Evolutionary conservation across 371 early-diverging fungal species (phyloP).

Genomic region (Cokeromyces recurvatus): DNA sequence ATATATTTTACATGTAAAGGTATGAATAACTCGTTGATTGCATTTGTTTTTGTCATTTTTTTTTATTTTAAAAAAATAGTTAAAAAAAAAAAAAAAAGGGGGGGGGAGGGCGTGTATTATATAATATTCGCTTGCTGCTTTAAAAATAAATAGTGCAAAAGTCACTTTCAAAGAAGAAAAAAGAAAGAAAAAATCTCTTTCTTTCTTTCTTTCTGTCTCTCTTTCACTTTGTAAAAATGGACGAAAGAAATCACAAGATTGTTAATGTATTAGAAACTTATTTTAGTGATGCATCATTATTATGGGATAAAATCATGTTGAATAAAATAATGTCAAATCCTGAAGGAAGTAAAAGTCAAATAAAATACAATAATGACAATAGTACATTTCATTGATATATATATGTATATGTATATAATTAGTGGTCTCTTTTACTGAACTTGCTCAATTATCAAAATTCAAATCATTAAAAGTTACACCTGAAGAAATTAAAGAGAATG

Average conservation of each 20-base stretch:
- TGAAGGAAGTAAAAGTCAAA: conserved; percentile 23
- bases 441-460: conserved; percentile 18
- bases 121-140: too few relatives aligned
- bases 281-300: conserved; percentile 39
- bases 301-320: conserved; percentile 37
- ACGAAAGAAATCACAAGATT: conserved; percentile 18
- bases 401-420: too few relatives aligned
- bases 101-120: too few relatives aligned
- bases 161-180: too few relatives aligned
- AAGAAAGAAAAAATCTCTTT: neutral
- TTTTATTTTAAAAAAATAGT: too few relatives aligned
- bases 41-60: neutral
- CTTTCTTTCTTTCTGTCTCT: neutral
- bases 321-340: conserved; percentile 19
- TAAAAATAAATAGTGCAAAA: too few relatives aligned
- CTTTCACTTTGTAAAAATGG: neutral
- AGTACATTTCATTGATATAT: too few relatives aligned
- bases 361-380: too few relatives aligned
- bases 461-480: conserved; percentile 15
- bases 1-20: conserved; percentile 77
- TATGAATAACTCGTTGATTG: conserved; percentile 15
- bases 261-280: conserved; percentile 31
- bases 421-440: conserved; percentile 23
- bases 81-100: too few relatives aligned
- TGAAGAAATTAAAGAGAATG: conserved; percentile 24